Conservation (phyloP, 1,139 yeast species). For the Saccharomyces hybrid region DNA sequence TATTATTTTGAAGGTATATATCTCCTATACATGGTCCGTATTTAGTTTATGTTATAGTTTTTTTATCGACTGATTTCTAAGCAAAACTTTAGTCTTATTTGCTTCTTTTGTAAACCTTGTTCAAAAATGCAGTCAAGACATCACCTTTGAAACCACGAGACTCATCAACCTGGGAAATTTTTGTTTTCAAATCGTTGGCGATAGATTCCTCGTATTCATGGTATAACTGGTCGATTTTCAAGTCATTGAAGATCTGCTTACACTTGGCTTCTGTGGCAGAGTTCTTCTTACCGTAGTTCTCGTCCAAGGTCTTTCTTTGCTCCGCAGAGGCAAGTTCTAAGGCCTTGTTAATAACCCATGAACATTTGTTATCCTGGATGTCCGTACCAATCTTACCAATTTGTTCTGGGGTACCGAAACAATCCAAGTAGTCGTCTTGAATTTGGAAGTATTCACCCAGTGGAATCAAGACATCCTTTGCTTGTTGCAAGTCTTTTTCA, state of each 20-base stretch:
- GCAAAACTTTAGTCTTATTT: too few species aligned
- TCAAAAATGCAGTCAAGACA: constrained; percentile 75
- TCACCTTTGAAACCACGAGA: constrained; percentile 84
- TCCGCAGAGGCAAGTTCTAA: constrained; percentile 68
- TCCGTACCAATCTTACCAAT: constrained; percentile 99
- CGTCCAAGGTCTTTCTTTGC: constrained; percentile 77
- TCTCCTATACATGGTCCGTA: neutral
- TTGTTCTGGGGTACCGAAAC: constrained; percentile 95
- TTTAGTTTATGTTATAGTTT: neutral
- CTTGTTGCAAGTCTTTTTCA: constrained; percentile 77
- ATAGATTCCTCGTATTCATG: constrained; percentile 73
- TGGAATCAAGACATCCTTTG: constrained; percentile 79
- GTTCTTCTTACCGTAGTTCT: constrained; percentile 83
- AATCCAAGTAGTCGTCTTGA: constrained; percentile 95
- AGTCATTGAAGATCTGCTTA: constrained; percentile 66
- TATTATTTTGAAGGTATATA: neutral
- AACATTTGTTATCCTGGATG: constrained; percentile 96
- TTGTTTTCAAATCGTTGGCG: constrained; percentile 55
- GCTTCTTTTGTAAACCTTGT: constrained; percentile 88
- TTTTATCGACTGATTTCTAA: neutral
- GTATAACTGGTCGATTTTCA: constrained; percentile 66
- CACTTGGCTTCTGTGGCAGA: constrained; percentile 60
- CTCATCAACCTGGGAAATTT: constrained; percentile 73
- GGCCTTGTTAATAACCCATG: constrained; percentile 96
- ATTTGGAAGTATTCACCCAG: constrained; percentile 98